Conservation (phyloP, 2,329 filamentous ascomycete species). For the Thelonectria blattea region DNA sequence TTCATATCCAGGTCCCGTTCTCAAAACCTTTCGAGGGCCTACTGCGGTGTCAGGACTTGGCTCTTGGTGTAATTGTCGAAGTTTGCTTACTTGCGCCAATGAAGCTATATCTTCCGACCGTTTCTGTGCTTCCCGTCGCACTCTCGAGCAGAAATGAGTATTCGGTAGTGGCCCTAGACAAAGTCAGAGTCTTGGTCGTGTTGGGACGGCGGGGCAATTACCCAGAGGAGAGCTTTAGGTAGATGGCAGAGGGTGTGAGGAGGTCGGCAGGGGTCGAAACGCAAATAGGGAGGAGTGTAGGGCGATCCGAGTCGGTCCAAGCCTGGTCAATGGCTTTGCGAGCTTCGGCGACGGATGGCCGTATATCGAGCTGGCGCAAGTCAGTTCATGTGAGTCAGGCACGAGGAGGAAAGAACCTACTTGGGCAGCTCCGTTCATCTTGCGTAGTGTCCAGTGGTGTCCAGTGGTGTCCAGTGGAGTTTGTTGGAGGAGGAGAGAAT, state of each 20-base stretch:
- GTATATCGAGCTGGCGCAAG: constrained; percentile 33
- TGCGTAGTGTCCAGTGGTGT: constrained; percentile 12
- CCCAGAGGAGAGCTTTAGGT: constrained; percentile 73
- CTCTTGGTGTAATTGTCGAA: not conserved
- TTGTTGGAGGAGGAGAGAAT: not conserved
- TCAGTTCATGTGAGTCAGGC: constrained; percentile 7
- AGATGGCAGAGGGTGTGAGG: constrained; percentile 92
- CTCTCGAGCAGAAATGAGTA: constrained; percentile 96
- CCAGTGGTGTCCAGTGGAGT: not conserved
- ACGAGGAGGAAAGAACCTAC: constrained; percentile 15
- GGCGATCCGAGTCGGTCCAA: constrained; percentile 35
- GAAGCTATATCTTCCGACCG: constrained; percentile 94
- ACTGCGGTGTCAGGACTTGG: constrained; percentile 18
- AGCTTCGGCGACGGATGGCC: constrained; percentile 38
- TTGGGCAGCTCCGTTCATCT: constrained; percentile 35
- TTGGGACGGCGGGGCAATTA: constrained; percentile 20
- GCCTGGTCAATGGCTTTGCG: constrained; percentile 35
- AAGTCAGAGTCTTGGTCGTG: constrained; percentile 25
- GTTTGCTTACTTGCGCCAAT: constrained; percentile 67
- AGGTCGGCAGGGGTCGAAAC: constrained; percentile 90
- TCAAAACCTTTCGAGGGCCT: constrained; percentile 78
- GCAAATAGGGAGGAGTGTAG: constrained; percentile 82
- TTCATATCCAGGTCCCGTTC: constrained; percentile 87
- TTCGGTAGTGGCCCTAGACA: constrained; percentile 57
- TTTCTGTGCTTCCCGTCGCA: constrained; percentile 79